Base-by-base conservation (phyloP, 306 rosid genomes). In the Pterocarpus santalinus region DNA sequence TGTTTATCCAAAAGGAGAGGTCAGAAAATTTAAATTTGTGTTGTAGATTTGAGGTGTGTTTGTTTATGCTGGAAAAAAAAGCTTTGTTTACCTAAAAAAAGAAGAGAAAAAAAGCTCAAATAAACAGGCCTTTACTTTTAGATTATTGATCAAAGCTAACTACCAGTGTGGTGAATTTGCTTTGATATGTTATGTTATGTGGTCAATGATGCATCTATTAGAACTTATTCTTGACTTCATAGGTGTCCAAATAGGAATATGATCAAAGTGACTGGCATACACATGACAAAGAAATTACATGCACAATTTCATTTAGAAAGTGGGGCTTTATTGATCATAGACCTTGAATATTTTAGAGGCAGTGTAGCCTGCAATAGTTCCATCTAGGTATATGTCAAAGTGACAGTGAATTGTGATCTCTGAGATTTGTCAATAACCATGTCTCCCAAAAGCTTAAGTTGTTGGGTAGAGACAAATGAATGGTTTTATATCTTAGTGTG, bases 311-410 rank as follows among this genome's bases (percentile, higher is more conserved):
- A 39, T 65, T 38, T 64, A 62, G 49, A 80, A 80, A 47, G 17
- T 53, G n/a, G 67, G 84, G 79, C 49, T 46, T 79, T 46, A 46
- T 61, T 47, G 52, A 70, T 70, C 55, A 39, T 16, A 79, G 72
- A 62, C 35, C 17, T 70, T 47, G 65, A 80, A 36, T 36, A 22
- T 70, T 4, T 53, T 51, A 73, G 39, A 64, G 67, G 67, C 47
- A 81, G 30, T 74, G 43, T 38, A 64, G 80, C 52, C 47, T 63
- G 47, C 22, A 68, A 39, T 39, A 53, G 34, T 73, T 51, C 39
- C 47, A 39, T 63, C 60, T 72, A 72, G 57, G 38, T 80, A n/a
- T 66, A 16, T 60, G 69, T 70, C 65, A 34, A 63, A 33, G 43
- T 81, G 63, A 65, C 74, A 35, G 53, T 44, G 69, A 17, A 53